These are phyloP conservation scores for Boletellus ananiceps DNA, from an alignment of 768 basidiomycete genomes.

Conservation along the genomic window DNA sequence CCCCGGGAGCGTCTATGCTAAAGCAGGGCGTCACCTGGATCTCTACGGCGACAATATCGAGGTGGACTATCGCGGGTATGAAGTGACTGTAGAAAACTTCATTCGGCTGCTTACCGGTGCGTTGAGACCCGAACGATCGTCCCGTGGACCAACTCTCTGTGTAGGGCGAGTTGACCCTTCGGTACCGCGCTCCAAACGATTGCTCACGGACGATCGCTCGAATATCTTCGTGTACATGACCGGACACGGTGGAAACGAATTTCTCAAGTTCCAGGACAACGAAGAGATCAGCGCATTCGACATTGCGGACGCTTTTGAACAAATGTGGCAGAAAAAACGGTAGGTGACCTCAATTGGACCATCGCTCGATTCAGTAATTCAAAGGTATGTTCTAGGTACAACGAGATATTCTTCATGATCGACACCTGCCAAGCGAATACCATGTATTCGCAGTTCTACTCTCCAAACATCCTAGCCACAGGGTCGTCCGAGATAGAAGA, in stretches of 20 bases:
- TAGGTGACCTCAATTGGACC: constrained; percentile 26
- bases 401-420: constrained; percentile 96
- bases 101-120: constrained; percentile 86
- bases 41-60: constrained; percentile 96
- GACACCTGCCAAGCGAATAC: constrained; percentile 98
- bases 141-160: background rate
- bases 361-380: background rate
- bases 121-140: constrained; percentile 15
- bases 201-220: constrained; percentile 83
- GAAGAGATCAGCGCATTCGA: constrained; percentile 97
- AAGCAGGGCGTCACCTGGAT: constrained; percentile 74
- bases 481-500: constrained; percentile 81
- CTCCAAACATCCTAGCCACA: constrained; percentile 88
- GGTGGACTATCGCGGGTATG: constrained; percentile 97
- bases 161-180: constrained; percentile 80
- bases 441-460: constrained; percentile 91
- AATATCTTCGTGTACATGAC: constrained; percentile 99
- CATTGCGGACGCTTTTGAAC: constrained; percentile 96
- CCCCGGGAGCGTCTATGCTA: constrained; percentile 90
- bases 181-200: constrained; percentile 86
- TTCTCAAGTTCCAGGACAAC: constrained; percentile 98
- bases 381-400: constrained; percentile 57
- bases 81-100: constrained; percentile 97
- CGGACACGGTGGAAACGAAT: constrained; percentile 96
- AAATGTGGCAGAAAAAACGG: constrained; percentile 98